Evolutionary conservation across 2,329 filamentous ascomycete species (phyloP), one percentile per base, ranked within the genome.

Genomic region (Epichloe uncinata): DNA sequence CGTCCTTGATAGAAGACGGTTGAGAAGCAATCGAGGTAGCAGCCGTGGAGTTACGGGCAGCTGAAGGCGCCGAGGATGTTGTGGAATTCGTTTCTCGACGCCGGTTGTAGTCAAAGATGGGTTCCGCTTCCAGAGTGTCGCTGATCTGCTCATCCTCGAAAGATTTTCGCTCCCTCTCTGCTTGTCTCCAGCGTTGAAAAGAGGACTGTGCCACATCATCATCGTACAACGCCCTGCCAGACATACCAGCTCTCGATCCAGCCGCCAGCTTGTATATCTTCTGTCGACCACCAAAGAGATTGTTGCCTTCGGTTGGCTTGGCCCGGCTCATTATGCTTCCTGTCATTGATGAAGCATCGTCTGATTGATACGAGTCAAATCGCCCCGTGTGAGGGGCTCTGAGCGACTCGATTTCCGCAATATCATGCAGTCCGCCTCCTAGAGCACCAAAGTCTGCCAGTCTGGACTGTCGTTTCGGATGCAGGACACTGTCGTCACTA

Each of bases 201-300:
- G 86, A 77, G 2, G 90, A 95, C 64, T 84, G 70, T 26, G 82
- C 79, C 16, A 96, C 78, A 64, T 98, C 93, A 57, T 93, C 83
- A 26, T 94, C 89, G 61, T 96, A 97, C 2, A 95, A 66, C 0
- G 82, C 55, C 79, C 82, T 22, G 77, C 86, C 85, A 43, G 73
- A 70, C 73, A 87, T 78, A 43, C 73, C 75, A 18, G 72, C 70
- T 15, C 59, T 61, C 2, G 72, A 73, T 42, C 74, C 73, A 3
- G 71, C 72, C 0, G 85, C 75, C 55, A 95, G 86, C 65, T 88
- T 90, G 67, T 94, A 97, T 37, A 97, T 84, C 69, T 97, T 97
- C 64, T 97, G 93, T 42, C 93, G 81, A 15, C 93, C 93, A 51
- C 93, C 93, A 66, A 98, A 98, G 50, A 98, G 68, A 57, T 87